These are phyloP conservation scores for Telfairia occidentalis DNA, from an alignment of 331 rosid species.

Conservation along the genomic window DNA sequence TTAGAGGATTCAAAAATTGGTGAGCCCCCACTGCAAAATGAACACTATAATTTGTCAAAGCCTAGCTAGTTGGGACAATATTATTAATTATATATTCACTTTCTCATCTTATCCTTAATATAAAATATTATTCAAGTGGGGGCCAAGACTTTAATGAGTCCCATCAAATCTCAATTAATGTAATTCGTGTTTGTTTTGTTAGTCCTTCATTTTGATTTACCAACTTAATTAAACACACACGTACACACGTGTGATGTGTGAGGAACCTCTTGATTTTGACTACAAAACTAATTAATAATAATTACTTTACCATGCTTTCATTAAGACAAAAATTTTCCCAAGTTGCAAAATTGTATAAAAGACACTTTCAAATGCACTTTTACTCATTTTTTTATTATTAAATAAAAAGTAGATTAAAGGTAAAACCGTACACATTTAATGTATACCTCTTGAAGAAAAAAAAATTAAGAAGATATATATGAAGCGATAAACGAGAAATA, in stretches of 20 bases:
- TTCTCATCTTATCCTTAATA: neutral
- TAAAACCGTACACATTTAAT: neutral
- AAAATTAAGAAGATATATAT: too few species aligned
- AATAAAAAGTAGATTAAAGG: neutral
- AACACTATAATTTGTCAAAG: neutral
- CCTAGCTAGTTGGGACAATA: neutral
- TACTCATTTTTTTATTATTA: neutral
- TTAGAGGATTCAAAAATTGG: neutral
- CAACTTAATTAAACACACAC: neutral
- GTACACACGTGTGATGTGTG: neutral
- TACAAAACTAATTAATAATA: neutral
- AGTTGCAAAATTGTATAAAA: neutral
- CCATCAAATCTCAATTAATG: neutral
- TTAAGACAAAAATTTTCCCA: neutral
- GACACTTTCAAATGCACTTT: neutral
- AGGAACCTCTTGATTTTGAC: neutral
- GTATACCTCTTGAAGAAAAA: too few species aligned
- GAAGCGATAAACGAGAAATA: too few species aligned
- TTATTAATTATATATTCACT: neutral
- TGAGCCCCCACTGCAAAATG: slow-evolving; percentile 4
- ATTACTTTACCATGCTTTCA: neutral
- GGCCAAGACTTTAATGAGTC: neutral
- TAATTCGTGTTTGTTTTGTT: neutral
- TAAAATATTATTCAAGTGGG: neutral
- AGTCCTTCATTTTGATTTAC: neutral